Evolutionary conservation across 306 rosid species (phyloP), one percentile per base, ranked within the genome.

Genomic region (Hippophae gyantsensis): DNA sequence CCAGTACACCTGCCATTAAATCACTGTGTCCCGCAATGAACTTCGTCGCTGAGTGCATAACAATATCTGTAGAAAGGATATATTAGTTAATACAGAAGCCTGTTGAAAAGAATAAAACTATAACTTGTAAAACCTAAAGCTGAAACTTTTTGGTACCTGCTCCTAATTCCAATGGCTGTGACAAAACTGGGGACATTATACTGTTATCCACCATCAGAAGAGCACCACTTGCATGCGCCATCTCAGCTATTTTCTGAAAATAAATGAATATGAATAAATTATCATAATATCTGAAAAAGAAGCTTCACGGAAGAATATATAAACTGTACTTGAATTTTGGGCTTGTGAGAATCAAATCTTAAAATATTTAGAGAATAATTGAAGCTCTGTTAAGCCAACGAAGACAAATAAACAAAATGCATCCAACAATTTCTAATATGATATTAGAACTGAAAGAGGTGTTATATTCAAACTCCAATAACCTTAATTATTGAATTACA

Each of bases 1-100:
- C 92, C 58, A 90, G 85, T 61, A 90, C 98, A 69, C 95, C 98
- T 13, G 96, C 98, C 96, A 90, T 85, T 65, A 85, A 62, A 75
- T 85, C 96, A 69, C 95, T 83, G 58, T 90, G 95, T 67, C 96
- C 98, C 51, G 87, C 77, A 74, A 87, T 90, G 78, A 87, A 87
- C 77, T 87, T 90, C 13, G 95, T 90, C 48, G 96, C 98, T 0
- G 95, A 90, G 76, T 87, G 98, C 95, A 85, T 83, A 65, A 83
- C 89, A 71, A 90, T 85, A 66, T 87, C 96, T 87, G 81, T 13
- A 56, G 65, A 46, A 61, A 66, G 71, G 67, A 72, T 54, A 42
- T 38, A 66, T 10, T 58, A 62, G 53, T 42, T 41, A 48, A 44
- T 48, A 71, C 45, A 7, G 23, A n/a, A 32, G 38, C 38, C 38